Evolutionary conservation across 176 grass and related monocot genomes (phyloP), one percentile per base, ranked within the genome.

Genomic region (Oryza officinalis): DNA sequence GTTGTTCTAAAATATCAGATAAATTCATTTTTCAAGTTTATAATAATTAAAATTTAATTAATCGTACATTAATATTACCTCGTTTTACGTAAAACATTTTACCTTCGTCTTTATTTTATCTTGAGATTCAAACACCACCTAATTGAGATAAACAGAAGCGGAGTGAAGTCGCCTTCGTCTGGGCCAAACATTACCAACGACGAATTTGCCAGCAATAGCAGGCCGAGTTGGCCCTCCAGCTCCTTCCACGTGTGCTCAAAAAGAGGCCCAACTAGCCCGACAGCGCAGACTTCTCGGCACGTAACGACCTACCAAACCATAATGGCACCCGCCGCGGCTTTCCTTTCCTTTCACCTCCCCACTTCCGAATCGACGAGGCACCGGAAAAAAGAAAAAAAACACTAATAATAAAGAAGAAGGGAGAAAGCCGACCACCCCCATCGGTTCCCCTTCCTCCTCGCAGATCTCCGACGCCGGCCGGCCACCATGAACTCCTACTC

Each of bases 401-500:
- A 33, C 32, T 4, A 47, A 8, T 72, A 82, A 86, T 44, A 89
- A 74, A 70, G 66, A 38, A 81, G 78, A 38, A 81, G 78, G 57
- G 63, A 59, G 63, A 70, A 38, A 38, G 6, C 37, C 6, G 47
- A 67, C 60, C 38, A 22, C 60, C 79, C 72, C 67, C 69, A 10
- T 44, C 63, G 68, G 54, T 23, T 69, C 78, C 79, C 50, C 84
- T 23, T 28, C 73, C 44, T 22, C 73, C 83, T 86, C 88, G 80
- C 81, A 88, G 86, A 86, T 84, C 90, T 82, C 74, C 54, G 14
- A 17, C 87, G 67, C 50, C n/a, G 69, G 67, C 49, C n/a, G 57
- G 69, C 57, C 22, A 25, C 82, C 81, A 94, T 94, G 92, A 92
- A 69, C 70, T 90, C 89, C 74, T 93, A 87, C 92, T 49, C 90